Evolutionary conservation across 495 filamentous ascomycete genomes (phyloP).

Genomic region (Annulohypoxylon stygium): DNA sequence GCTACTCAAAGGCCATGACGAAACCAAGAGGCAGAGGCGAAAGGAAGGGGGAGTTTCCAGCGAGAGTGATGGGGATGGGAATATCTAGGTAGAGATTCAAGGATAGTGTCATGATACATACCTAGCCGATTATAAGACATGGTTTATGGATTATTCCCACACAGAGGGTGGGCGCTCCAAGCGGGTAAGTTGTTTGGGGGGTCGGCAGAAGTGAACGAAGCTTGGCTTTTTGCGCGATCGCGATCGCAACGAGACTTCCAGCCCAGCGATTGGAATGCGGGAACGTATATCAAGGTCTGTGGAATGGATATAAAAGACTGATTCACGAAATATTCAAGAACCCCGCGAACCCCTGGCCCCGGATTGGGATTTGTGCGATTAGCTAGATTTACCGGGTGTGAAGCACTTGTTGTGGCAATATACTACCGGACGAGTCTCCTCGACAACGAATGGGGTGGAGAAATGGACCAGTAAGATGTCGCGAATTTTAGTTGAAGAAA

Average conservation of each 20-base stretch:
- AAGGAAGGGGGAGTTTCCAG: conserved; percentile 10
- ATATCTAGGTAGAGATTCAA: conserved; percentile 4
- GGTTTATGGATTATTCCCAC: conserved; percentile 48
- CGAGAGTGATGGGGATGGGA: conserved; percentile 32
- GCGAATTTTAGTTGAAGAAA: conserved; percentile 22
- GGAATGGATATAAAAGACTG: conserved; percentile 25
- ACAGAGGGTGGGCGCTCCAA: conserved; percentile 38
- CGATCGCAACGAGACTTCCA: conserved; percentile 34
- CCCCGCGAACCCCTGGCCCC: conserved; percentile 36
- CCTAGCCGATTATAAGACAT: conserved; percentile 81
- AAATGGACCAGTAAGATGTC: conserved; percentile 17
- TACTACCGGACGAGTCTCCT: conserved; percentile 4
- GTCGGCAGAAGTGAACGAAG: conserved; percentile 27
- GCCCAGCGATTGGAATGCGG: conserved; percentile 28
- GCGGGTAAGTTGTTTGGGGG: conserved; percentile 36
- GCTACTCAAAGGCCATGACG: conserved; percentile 34
- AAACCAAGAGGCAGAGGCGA: conserved; percentile 29
- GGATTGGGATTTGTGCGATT: conserved; percentile 30
- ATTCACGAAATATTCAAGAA: conserved; percentile 26
- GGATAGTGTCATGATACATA: conserved; percentile 59
- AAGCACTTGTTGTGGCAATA: conserved; percentile 19
- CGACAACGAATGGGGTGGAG: conserved; percentile 23
- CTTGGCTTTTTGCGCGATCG: conserved; percentile 31
- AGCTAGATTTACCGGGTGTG: conserved; percentile 23
- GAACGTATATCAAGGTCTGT: conserved; percentile 11